Conservation (phyloP, 305 asterid species). For the Solanum chacoense region DNA sequence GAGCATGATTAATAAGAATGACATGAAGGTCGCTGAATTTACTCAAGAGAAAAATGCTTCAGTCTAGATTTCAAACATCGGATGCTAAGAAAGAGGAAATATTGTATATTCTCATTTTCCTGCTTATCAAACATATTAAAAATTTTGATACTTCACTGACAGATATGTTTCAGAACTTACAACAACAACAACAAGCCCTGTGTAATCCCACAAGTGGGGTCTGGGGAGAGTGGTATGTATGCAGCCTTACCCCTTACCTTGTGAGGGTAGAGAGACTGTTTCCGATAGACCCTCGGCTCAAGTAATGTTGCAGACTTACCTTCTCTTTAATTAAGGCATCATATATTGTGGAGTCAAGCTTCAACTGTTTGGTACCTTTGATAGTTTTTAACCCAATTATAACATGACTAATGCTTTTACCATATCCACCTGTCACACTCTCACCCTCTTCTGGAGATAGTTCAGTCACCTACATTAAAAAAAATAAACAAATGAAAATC, state of each 20-base stretch:
- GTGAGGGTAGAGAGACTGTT: background rate
- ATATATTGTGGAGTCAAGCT: slow-evolving; percentile 95
- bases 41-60: background rate
- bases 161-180: slow-evolving; percentile 12
- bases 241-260: background rate
- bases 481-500: background rate
- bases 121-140: background rate
- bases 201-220: background rate
- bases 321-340: slow-evolving; percentile 94
- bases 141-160: background rate
- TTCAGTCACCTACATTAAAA: slow-evolving; percentile 61
- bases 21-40: background rate
- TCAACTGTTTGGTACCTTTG: slow-evolving; percentile 92
- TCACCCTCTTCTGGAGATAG: slow-evolving; percentile 93
- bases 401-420: slow-evolving; percentile 86
- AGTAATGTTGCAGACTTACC: slow-evolving; percentile 19
- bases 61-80: background rate
- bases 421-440: slow-evolving; percentile 93
- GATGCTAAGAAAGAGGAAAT: background rate
- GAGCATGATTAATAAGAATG: background rate
- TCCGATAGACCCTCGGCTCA: background rate
- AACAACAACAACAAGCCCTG: background rate
- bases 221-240: background rate
- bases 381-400: slow-evolving; percentile 89
- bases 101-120: background rate